Evolutionary conservation across 495 filamentous ascomycete genomes (phyloP).

Genomic region (Emericellopsis terricola): DNA sequence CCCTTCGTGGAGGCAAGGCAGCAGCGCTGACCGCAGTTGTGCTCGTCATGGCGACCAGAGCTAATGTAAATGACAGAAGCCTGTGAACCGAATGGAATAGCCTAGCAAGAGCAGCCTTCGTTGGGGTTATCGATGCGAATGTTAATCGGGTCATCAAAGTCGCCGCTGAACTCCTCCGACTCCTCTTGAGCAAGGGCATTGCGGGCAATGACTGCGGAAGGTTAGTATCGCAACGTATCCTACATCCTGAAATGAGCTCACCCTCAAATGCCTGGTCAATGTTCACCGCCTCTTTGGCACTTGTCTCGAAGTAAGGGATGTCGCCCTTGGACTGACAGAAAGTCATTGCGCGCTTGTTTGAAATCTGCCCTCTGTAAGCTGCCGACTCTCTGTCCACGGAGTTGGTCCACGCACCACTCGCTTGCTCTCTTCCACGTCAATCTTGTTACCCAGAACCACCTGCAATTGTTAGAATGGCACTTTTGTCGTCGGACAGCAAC

Average conservation of each 20-base stretch:
- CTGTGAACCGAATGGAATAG: no score
- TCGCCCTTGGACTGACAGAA: constrained; percentile 95
- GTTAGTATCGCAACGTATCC: no score
- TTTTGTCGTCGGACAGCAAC: constrained; percentile 10
- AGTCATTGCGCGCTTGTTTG: constrained; percentile 83
- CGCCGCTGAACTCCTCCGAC: constrained; percentile 76
- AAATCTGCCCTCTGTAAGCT: constrained; percentile 38
- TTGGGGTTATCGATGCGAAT: constrained; percentile 84
- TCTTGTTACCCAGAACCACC: constrained; percentile 96
- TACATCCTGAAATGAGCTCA: no score
- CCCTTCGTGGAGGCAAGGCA: no score
- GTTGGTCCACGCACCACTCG: constrained; percentile 46
- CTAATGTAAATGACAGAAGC: no score
- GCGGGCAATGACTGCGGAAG: constrained; percentile 66
- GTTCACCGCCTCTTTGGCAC: constrained; percentile 95
- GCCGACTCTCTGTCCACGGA: background rate
- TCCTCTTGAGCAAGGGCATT: constrained; percentile 95
- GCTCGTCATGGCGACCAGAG: no score
- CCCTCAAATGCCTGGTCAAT: constrained; percentile 98
- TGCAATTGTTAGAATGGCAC: constrained; percentile 12
- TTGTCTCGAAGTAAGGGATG: constrained; percentile 98
- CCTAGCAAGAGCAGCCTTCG: constrained; percentile 79
- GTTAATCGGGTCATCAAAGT: constrained; percentile 94
- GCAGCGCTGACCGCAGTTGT: no score
- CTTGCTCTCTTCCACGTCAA: constrained; percentile 96